These are phyloP conservation scores for Talaromyces liani DNA, from an alignment of 495 filamentous ascomycete species.

Conservation along the genomic window DNA sequence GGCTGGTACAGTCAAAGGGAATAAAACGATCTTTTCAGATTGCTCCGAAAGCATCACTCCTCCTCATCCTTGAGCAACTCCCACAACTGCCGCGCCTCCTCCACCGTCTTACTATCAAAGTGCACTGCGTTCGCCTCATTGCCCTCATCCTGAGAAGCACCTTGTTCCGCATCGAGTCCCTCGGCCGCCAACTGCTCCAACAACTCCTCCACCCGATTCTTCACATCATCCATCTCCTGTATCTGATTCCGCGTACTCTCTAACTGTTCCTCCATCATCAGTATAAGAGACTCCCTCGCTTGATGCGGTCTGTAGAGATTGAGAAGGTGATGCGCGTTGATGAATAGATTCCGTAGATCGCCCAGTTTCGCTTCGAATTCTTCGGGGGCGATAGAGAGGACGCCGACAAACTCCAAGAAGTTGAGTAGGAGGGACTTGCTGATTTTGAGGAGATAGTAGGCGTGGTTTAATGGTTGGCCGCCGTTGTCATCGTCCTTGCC, in stretches of 20 bases:
- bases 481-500: conserved; percentile 29
- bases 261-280: conserved; percentile 87
- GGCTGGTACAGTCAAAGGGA: neutral
- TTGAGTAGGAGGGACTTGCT: conserved; percentile 77
- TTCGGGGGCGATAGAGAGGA: conserved; percentile 57
- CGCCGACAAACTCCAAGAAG: conserved; percentile 72
- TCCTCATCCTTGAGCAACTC: conserved; percentile 28
- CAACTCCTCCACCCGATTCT: conserved; percentile 61
- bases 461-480: conserved; percentile 51
- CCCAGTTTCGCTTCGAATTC: conserved; percentile 56
- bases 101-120: conserved; percentile 12
- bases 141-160: neutral
- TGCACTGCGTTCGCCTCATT: conserved; percentile 9
- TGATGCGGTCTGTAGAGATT: conserved; percentile 97
- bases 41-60: neutral
- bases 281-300: conserved; percentile 80
- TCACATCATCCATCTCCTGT: conserved; percentile 61
- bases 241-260: conserved; percentile 70
- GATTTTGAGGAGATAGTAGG: conserved; percentile 67
- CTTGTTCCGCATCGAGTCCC: conserved; percentile 16
- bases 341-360: conserved; percentile 69
- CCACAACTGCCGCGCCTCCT: conserved; percentile 30
- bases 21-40: neutral
- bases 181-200: conserved; percentile 55
- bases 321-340: conserved; percentile 83